Base-by-base conservation (phyloP, 345 rosid species). In the Camelina neglecta region DNA sequence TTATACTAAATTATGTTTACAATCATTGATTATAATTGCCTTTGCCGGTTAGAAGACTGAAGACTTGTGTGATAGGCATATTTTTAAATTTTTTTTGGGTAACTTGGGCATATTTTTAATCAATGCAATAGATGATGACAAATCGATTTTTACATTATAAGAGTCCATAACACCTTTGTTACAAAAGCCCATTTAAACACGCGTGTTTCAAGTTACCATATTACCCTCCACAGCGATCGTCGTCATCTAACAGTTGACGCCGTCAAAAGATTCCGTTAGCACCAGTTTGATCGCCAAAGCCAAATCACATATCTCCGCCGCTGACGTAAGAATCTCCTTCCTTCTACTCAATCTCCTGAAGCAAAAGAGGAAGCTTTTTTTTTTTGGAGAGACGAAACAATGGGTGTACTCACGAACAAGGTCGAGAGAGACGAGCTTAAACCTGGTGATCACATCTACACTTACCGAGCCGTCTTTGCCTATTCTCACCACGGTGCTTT, bases 391-490 rank as follows among this genome's bases (percentile, higher is more conserved):
- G 71, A 69, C 21, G 66, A 67, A 58, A 65, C 81, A 62, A 95
- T 95, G 99, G 96, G 97, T 67, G 42, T 95, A 72, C 82, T 95
- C 38, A 90, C 85, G 41, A 85, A 95, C 80, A 87, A 85, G 75
- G 87, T 88, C 2, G 97, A 89, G 68, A 86, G 93, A 77, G 71
- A 67, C 74, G 96, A 90, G 76, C 86, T 95, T 84, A 86, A 79
- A 61, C 85, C 96, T 21, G 99, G 99, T 10, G 97, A 92, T 75
- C 97, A 95, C 73, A 86, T 95, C 79, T 95, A 95, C 84, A 88
- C 97, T 83, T 95, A 95, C 84, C 84, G 97, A 68, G 99, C 96
- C 48, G 83, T 95, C 64, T 95, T 92, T 82, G 67, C 99, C 63
- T 92, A 95, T 81, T 92, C 99, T 79, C 97, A 95, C 79, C 99